Evolutionary conservation across 352 stramenopile species (phyloP).

Genomic region (Pythium dissimile): DNA sequence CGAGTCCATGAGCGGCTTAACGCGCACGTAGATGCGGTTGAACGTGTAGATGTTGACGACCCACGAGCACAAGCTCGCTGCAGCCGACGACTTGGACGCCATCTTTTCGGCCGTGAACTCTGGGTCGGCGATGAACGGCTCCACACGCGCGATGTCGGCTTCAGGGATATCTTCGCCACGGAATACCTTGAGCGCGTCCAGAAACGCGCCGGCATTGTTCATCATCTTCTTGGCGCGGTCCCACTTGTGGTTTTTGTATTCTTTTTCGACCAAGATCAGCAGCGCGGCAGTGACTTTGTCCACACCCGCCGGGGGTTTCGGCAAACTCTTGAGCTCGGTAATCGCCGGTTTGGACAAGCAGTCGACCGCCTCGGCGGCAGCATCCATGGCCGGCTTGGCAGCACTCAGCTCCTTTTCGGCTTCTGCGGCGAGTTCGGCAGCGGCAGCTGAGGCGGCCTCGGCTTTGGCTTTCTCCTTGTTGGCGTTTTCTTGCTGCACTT

Average conservation of each 20-base stretch:
- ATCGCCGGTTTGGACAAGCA: slow-evolving; percentile 96
- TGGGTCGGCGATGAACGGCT: slow-evolving; percentile 90
- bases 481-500: slow-evolving; percentile 93
- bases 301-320: slow-evolving; percentile 93
- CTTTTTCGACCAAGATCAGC: slow-evolving; percentile 96
- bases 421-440: slow-evolving; percentile 91
- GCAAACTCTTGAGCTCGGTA: slow-evolving; percentile 96
- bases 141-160: slow-evolving; percentile 89
- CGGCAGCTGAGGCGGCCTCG: slow-evolving; percentile 88
- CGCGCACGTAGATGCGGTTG: slow-evolving; percentile 98
- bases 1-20: slow-evolving; percentile 98
- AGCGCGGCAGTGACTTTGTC: slow-evolving; percentile 96
- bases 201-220: slow-evolving; percentile 96
- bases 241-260: slow-evolving; percentile 99
- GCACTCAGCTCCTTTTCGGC: slow-evolving; percentile 94
- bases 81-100: slow-evolving; percentile 94
- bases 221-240: slow-evolving; percentile 99
- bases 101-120: slow-evolving; percentile 97
- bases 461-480: slow-evolving; percentile 94
- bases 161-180: slow-evolving; percentile 95
- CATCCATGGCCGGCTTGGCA: slow-evolving; percentile 97
- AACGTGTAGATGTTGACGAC: slow-evolving; percentile 98
- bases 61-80: slow-evolving; percentile 97
- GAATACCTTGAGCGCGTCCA: slow-evolving; percentile 91
- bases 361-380: slow-evolving; percentile 92